These are phyloP conservation scores for Samsoniella hepiali DNA, from an alignment of 2,329 filamentous ascomycete genomes.

Conservation along the genomic window DNA sequence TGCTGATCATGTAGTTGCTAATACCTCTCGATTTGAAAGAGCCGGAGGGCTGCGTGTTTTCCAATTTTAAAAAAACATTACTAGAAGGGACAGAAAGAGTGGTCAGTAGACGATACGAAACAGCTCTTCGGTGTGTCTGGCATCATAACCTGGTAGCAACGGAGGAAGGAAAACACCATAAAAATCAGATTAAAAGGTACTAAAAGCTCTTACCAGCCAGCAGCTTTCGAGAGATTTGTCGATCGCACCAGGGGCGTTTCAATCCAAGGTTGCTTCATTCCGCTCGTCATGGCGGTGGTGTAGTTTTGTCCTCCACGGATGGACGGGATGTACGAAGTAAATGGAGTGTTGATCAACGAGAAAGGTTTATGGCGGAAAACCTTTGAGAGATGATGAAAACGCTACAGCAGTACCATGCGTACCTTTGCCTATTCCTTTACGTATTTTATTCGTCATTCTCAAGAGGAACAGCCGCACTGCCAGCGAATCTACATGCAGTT, in stretches of 20 bases:
- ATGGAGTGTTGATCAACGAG: no score
- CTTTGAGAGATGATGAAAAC: no score
- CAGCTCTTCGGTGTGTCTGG: no score
- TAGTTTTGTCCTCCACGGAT: no score
- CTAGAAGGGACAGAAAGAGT: slow-evolving; percentile 32
- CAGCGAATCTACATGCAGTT: no score
- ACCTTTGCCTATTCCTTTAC: no score
- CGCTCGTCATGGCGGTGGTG: background rate
- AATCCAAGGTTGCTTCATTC: slow-evolving; percentile 52
- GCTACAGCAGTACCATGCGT: no score
- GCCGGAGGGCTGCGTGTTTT: slow-evolving; percentile 75
- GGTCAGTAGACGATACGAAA: background rate
- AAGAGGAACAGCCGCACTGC: no score
- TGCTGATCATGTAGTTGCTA: slow-evolving; percentile 63
- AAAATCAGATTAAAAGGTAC: background rate
- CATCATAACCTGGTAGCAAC: no score
- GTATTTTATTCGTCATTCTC: no score
- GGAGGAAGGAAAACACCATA: background rate
- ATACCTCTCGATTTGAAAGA: slow-evolving; percentile 82
- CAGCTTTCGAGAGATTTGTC: slow-evolving; percentile 58
- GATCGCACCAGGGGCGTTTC: slow-evolving; percentile 67
- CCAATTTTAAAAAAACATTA: slow-evolving; percentile 78
- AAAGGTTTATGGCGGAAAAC: no score
- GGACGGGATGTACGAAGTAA: no score
- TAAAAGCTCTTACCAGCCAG: slow-evolving; percentile 56